Base-by-base conservation (phyloP, 2,329 filamentous ascomycete genomes). In the Fusarium sp. region DNA sequence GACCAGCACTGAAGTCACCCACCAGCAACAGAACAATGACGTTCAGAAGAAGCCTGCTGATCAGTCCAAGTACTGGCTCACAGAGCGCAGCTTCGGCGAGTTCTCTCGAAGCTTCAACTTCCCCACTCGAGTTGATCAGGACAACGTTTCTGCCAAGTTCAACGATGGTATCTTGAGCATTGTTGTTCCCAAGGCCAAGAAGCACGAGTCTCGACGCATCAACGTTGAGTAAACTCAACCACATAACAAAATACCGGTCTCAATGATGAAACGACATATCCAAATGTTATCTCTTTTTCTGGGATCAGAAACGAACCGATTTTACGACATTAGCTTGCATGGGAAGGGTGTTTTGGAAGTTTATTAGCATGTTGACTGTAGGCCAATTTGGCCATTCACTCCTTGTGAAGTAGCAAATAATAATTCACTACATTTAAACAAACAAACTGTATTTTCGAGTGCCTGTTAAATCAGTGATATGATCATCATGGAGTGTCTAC, bases 41-140 rank as follows among this genome's bases (percentile, higher is more conserved):
- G 67, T 75, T 30, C 53, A 75, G 65, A 76, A 78, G 62, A 78
- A 80, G 67, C 71, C 78, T 7, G 74, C 73, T 51, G 81, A 84
- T 65, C 80, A 82, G 46, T 79, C 83, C 73, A 90, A 88, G 80
- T 94, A 90, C 85, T 95, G 92, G 92, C 82, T 90, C 67, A 83
- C 84, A 37, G 90, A 92, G 81, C 88, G 90, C 73, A 86, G 84
- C 65, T 81, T 90, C 61, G 91, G 91, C 77, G 85, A 90, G 71
- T 93, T 93, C 81, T 84, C 87, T 51, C 87, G 91, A 69, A 87
- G 84, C 63, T 93, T 93, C 82, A 87, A 83, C 78, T 93, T 93
- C 83, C 89, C 90, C 1, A 80, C 81, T 55, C 86, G 85, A 29
- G 85, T 93, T 65, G 88, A 92, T 75, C 85, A 88, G 74, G 87